Conservation (phyloP, 768 basidiomycete genomes). For the Lactarius evosmus region DNA sequence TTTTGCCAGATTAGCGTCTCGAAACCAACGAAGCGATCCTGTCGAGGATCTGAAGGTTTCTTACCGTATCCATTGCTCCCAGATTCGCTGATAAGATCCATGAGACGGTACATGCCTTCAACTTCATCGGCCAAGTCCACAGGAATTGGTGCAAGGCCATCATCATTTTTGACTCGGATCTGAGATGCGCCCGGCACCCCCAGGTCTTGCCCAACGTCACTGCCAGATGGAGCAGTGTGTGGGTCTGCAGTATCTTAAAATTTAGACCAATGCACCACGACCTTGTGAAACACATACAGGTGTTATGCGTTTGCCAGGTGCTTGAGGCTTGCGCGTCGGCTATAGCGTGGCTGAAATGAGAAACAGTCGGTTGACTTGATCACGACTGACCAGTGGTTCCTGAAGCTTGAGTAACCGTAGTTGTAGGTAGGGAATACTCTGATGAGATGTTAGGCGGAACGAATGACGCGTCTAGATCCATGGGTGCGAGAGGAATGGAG, state of each 20-base stretch:
- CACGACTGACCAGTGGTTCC: not conserved
- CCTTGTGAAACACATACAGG: not conserved
- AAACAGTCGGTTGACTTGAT: not conserved
- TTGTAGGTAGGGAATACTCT: not conserved
- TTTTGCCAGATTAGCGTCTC: not conserved
- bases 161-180: not conserved
- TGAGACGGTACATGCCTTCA: constrained; percentile 1
- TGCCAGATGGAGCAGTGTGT: not conserved
- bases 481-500: not conserved
- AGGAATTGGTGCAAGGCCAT: not conserved
- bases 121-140: not conserved
- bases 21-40: not conserved
- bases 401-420: not conserved
- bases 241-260: not conserved
- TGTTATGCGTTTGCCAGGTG: not conserved
- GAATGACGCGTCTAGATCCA: not conserved
- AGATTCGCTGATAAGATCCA: constrained; percentile 44
- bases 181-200: not conserved
- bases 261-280: not conserved
- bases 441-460: not conserved
- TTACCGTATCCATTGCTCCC: constrained; percentile 50
- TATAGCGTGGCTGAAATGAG: not conserved
- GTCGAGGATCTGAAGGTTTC: constrained; percentile 12
- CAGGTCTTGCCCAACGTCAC: not conserved
- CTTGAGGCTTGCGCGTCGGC: not conserved